Evolutionary conservation across 2,329 filamentous ascomycete genomes (phyloP), one percentile per base, ranked within the genome.

Genomic region (Aspergillus latus): DNA sequence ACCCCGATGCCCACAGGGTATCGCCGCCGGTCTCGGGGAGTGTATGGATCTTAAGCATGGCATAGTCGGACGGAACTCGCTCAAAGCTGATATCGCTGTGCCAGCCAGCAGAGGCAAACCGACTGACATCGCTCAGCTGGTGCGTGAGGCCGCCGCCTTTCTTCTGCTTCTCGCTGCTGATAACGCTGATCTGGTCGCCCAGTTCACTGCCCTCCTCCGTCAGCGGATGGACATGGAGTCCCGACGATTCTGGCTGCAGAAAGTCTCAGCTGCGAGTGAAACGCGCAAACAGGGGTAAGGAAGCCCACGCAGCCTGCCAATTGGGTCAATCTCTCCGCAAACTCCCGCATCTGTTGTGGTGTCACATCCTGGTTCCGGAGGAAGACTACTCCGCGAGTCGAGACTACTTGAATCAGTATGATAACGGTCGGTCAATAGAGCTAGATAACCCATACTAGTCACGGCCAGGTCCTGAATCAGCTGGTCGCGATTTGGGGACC

Each of bases 371-470:
- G 87, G 32, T 82, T 79, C n/a, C 86, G 82, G 70, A 89, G 87
- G 74, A 89, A 88, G 13, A 88, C 84, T 4, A 89, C 86, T 2
- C 86, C 86, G 0, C 87, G 82, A 54, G 83, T 80, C 0, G 86
- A 88, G 62, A 89, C 85, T 87, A 21, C 15, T 4, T 34, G 51
- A n/a, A 51, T 56, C 10, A 52, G 56, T 5, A 13, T 8, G 7
- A 11, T 4, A 7, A 7, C 21, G n/a, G 6, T 11, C 9, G 9
- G 21, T 21, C 21, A 21, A 21, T 21, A 9, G 15, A 10, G 21
- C 21, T 21, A 5, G 4, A 2, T 21, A 21, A 15, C 75, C 77
- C 59, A 29, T 54, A 88, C 85, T 82, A 0, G 84, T 88, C 58
- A 88, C 84, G 30, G 85, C 87, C 0, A 90, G 74, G 62, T 89